Conservation (phyloP, 305 asterid species). For the Solanum hybrid region DNA sequence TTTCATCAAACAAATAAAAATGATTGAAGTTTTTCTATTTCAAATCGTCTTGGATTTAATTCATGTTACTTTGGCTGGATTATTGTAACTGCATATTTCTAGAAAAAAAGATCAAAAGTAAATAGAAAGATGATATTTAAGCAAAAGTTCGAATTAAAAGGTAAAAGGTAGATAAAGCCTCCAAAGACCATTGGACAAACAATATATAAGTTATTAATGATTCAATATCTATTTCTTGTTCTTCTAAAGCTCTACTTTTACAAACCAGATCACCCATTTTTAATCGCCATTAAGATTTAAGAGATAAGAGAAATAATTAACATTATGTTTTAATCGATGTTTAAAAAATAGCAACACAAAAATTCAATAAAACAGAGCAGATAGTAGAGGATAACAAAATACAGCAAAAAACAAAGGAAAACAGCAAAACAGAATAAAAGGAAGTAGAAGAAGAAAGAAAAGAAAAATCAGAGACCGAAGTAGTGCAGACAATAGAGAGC, state of each 20-base stretch:
- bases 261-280: not conserved
- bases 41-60: not conserved
- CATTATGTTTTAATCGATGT: not conserved
- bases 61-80: not conserved
- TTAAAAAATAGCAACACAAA: not conserved
- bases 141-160: not conserved
- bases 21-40: too few species aligned
- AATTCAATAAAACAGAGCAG: not conserved
- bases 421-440: too few species aligned
- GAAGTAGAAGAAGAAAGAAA: too few species aligned
- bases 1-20: too few species aligned
- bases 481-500: too few species aligned
- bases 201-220: not conserved
- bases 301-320: too few species aligned
- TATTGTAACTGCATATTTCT: not conserved
- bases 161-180: not conserved
- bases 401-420: too few species aligned
- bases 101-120: not conserved
- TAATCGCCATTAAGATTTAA: not conserved
- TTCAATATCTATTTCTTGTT: not conserved
- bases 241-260: not conserved
- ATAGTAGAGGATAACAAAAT: not conserved
- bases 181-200: not conserved
- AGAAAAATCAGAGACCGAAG: too few species aligned
- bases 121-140: not conserved